Percentiles rank a stretch among this genome's conserved stretches.
Conservation (phyloP, 2,329 filamentous ascomycete genomes). For the Ceratocystis destructans region DNA sequence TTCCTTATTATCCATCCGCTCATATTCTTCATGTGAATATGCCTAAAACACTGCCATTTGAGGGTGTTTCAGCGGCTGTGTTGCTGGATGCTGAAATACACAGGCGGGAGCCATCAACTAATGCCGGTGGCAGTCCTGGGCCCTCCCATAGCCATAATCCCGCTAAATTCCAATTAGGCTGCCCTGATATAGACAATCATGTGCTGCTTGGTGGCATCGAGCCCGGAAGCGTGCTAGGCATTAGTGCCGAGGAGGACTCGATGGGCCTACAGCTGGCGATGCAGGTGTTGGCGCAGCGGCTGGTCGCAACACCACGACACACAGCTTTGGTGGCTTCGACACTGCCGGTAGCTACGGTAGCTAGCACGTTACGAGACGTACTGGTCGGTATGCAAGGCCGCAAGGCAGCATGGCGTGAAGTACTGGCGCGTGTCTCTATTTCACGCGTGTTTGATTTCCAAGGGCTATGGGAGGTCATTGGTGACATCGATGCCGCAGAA, state of each 20-base stretch:
- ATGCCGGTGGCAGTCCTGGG: conserved; percentile 25
- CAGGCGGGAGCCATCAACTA: conserved; percentile 27
- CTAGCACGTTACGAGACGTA: conserved; percentile 30
- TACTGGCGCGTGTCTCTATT: conserved; percentile 39
- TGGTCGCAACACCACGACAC: background rate
- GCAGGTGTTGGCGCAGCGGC: background rate
- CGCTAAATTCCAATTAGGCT: conserved; percentile 27
- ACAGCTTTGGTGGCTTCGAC: conserved; percentile 37
- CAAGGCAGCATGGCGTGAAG: conserved; percentile 24
- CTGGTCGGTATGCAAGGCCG: conserved; percentile 19
- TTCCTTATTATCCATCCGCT: too few species aligned
- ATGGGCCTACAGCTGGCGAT: conserved; percentile 29
- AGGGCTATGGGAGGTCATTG: conserved; percentile 43
- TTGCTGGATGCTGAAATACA: conserved; percentile 31
- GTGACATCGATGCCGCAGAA: conserved; percentile 26
- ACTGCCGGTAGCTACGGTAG: conserved; percentile 30
- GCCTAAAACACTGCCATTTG: background rate
- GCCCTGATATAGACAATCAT: conserved; percentile 35
- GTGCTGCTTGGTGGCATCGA: conserved; percentile 36
- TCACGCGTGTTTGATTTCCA: conserved; percentile 46
- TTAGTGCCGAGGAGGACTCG: conserved; percentile 40
- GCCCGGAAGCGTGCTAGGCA: conserved; percentile 38
- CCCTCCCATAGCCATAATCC: conserved; percentile 21
- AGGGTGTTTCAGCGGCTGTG: conserved; percentile 33
- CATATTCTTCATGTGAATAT: too few species aligned